Evolutionary conservation across 495 filamentous ascomycete species (phyloP), one percentile per base, ranked within the genome.

Genomic region (Symbiotaphrina buchneri): DNA sequence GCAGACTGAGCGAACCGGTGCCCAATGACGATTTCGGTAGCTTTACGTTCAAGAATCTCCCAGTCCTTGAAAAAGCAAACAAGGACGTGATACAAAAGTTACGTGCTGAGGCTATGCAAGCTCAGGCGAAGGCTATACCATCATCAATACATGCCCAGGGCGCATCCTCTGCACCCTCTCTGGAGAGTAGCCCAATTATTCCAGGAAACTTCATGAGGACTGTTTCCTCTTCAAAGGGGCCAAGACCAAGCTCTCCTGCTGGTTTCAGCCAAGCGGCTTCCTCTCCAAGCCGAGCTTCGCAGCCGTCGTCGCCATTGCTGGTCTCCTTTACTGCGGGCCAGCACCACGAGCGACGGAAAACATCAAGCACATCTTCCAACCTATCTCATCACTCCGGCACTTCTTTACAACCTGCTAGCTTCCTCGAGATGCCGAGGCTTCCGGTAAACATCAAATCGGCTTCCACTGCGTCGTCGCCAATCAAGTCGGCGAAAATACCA

Each of bases 51-150:
- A 97, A 94, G 54, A 97, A 97, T 42, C 59, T 97, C 20, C 81
- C 87, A 1, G 85, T 95, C 33, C 61, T 97, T 13, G 85, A 94
- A 46, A 95, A 92, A 47, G 87, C 90, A 22, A 97, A 97, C 47
- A 95, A 95, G 45, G 90, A 97, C 47, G 80, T 94, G 25, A 87
- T 97, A 22, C 83, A 95, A 43, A 92, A 93, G 43, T 61, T 97
- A 34, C 68, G 83, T 6, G 79, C 81, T 17, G 85, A 94, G 45
- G 84, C 54, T 13, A 47, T 56, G 48, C 51, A 56, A 30, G 48
- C 48, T 8, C 53, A 58, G 31, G 39, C 38, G 30, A 55, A 49
- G 34, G 21, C 32, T 20, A 28, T 27, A 16, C 32, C 52, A 14
- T 44, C 48, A 11, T 51, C 55, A 17, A 54, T 65, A 14, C 45